These are phyloP conservation scores for Phialocephala subalpina DNA, from an alignment of 2,329 filamentous ascomycete genomes.

Conservation along the genomic window DNA sequence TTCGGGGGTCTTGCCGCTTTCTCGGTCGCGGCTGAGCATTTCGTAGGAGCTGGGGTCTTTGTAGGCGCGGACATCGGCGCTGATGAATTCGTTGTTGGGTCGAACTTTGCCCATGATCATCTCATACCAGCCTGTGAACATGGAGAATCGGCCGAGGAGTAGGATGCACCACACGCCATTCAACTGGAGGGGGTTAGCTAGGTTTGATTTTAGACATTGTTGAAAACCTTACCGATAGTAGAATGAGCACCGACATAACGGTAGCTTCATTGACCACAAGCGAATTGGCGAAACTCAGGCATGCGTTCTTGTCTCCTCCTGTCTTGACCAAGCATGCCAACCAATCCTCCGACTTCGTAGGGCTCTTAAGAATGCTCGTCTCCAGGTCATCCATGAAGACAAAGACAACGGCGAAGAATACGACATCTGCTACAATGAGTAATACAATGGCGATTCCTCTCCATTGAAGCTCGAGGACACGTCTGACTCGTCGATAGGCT, in stretches of 20 bases:
- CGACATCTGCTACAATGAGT: constrained; percentile 88
- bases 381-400: constrained; percentile 81
- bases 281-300: constrained; percentile 64
- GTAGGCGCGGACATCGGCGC: constrained; percentile 73
- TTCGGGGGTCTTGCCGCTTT: constrained; percentile 41
- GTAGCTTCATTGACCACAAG: constrained; percentile 80
- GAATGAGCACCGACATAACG: constrained; percentile 80
- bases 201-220: no score
- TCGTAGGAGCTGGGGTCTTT: constrained; percentile 77
- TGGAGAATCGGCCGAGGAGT: constrained; percentile 83
- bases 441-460: constrained; percentile 88
- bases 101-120: constrained; percentile 59
- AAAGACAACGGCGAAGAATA: constrained; percentile 93
- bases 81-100: constrained; percentile 83
- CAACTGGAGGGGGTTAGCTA: constrained; percentile 57
- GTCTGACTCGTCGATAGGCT: constrained; percentile 84
- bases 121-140: constrained; percentile 84
- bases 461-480: constrained; percentile 93
- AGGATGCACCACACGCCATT: constrained; percentile 88
- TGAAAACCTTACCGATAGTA: constrained; percentile 74
- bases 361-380: constrained; percentile 39
- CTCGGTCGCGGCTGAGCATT: constrained; percentile 67
- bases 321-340: constrained; percentile 71
- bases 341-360: constrained; percentile 67
- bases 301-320: constrained; percentile 69